phyloP scores from a whole-genome alignment of 1,284 basidiomycete species.

The Anthracocystis panici-leucophaei region DNA sequence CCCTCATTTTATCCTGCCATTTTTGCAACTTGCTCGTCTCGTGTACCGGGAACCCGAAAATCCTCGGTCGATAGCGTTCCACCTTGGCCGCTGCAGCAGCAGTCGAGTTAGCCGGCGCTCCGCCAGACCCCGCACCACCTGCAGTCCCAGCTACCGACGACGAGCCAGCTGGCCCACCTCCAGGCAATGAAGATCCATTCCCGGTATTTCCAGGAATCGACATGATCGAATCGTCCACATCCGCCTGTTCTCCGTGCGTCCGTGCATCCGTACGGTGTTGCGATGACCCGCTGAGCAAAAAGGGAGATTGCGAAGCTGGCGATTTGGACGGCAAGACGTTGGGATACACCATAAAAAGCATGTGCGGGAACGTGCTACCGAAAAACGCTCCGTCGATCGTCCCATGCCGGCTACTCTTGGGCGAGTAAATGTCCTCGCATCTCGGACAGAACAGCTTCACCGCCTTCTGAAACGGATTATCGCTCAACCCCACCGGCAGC shows the following conservation, averaged over 20 bases:
- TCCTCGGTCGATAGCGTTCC: constrained; percentile 65
- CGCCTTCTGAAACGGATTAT: constrained; percentile 67
- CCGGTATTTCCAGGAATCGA: constrained; percentile 28
- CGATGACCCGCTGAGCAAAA: constrained; percentile 43
- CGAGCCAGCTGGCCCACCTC: constrained; percentile 1
- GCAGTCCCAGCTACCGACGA: constrained; percentile 21
- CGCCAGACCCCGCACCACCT: constrained; percentile 13
- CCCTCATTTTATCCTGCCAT: constrained; percentile 65
- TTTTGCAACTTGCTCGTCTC: constrained; percentile 66
- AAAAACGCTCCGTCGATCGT: constrained; percentile 70
- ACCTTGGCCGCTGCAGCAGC: constrained; percentile 55
- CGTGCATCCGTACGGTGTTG: constrained; percentile 33
- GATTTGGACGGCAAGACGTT: constrained; percentile 75
- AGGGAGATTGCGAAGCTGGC: constrained; percentile 55
- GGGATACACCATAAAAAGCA: constrained; percentile 77
- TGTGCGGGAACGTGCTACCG: constrained; percentile 68
- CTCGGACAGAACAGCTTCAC: constrained; percentile 68
- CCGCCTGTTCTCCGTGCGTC: constrained; percentile 73
- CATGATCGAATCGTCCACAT: constrained; percentile 51
- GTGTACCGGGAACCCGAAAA: constrained; percentile 69
- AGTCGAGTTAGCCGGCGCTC: constrained; percentile 31
- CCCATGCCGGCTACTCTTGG: constrained; percentile 67
- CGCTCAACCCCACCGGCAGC: constrained; percentile 66
- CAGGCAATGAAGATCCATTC: constrained; percentile 24
- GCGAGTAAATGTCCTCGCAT: constrained; percentile 68